Evolutionary conservation across 2,329 filamentous ascomycete genomes (phyloP).

Genomic region (Fusarium veterinarium): DNA sequence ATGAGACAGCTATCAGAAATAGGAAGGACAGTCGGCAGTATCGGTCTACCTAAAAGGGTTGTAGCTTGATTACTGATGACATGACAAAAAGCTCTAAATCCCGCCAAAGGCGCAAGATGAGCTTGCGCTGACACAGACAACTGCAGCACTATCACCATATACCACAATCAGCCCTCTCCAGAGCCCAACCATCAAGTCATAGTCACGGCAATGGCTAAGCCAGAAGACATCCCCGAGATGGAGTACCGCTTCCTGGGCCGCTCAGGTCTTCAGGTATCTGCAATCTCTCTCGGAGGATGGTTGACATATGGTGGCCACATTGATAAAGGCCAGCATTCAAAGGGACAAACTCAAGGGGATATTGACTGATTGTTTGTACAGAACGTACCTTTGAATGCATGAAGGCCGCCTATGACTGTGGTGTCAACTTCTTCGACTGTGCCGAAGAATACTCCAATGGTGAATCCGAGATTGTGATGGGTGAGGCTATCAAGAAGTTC

Average conservation of each 20-base stretch:
- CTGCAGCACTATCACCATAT: background rate
- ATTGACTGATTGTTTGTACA: conserved; percentile 30
- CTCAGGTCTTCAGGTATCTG: conserved; percentile 78
- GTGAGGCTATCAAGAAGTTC: conserved; percentile 68
- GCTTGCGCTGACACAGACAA: background rate
- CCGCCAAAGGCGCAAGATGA: background rate
- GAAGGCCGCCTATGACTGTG: conserved; percentile 69
- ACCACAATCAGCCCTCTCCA: no score
- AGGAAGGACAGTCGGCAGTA: background rate
- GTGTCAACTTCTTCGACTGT: conserved; percentile 73
- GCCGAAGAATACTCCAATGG: conserved; percentile 69
- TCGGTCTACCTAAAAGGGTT: background rate
- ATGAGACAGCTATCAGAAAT: background rate
- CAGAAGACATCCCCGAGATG: conserved; percentile 66
- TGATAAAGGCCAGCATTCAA: conserved; percentile 62
- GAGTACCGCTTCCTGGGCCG: conserved; percentile 78
- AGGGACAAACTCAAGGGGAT: background rate
- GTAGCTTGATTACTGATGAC: background rate
- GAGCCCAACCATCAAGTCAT: background rate
- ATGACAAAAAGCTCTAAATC: conserved; percentile 14
- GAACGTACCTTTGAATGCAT: conserved; percentile 67
- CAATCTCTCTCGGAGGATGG: conserved; percentile 79
- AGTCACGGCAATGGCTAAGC: conserved; percentile 51
- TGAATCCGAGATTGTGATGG: conserved; percentile 72
- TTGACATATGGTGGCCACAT: conserved; percentile 81